Percentiles rank a stretch among this genome's conserved stretches.
Conservation (phyloP, 2,329 filamentous ascomycete species). For the Cladosporium austrohemisphaericum region DNA sequence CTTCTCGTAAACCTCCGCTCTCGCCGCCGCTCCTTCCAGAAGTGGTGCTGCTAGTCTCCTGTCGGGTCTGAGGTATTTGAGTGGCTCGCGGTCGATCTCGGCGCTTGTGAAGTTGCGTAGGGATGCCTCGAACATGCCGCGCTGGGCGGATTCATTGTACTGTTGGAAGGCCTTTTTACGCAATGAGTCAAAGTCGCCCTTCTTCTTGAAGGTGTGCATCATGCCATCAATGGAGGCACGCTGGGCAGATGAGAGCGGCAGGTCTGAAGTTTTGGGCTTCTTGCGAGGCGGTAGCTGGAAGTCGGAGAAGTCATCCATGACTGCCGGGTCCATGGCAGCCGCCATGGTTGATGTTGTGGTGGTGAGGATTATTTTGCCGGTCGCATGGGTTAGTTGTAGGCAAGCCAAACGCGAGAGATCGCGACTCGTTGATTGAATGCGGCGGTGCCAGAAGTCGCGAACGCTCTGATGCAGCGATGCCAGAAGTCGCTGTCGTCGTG, state of each 20-base stretch:
- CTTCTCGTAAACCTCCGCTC: constrained; percentile 70
- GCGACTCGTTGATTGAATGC: no score
- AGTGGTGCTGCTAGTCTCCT: constrained; percentile 70
- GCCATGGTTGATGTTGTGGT: constrained; percentile 18
- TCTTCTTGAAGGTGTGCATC: constrained; percentile 80
- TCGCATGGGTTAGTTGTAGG: no score
- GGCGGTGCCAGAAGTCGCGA: no score
- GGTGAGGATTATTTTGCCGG: no score
- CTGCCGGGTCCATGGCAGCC: constrained; percentile 13
- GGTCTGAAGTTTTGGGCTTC: constrained; percentile 69
- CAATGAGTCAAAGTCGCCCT: constrained; percentile 74
- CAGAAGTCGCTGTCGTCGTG: no score
- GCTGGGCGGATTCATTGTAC: constrained; percentile 56
- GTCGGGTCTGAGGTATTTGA: constrained; percentile 66
- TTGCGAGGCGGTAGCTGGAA: constrained; percentile 40
- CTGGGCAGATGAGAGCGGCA: constrained; percentile 70
- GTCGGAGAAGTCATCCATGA: constrained; percentile 26
- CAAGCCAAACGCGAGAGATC: no score
- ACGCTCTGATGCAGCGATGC: no score
- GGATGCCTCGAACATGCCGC: constrained; percentile 33
- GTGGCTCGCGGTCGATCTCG: constrained; percentile 70
- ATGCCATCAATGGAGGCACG: constrained; percentile 69
- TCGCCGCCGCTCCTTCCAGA: constrained; percentile 73
- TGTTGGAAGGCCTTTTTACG: constrained; percentile 74
- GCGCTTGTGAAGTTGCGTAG: constrained; percentile 57